Conservation (phyloP, 208 protist species). For the Trypanosoma cruzi region DNA sequence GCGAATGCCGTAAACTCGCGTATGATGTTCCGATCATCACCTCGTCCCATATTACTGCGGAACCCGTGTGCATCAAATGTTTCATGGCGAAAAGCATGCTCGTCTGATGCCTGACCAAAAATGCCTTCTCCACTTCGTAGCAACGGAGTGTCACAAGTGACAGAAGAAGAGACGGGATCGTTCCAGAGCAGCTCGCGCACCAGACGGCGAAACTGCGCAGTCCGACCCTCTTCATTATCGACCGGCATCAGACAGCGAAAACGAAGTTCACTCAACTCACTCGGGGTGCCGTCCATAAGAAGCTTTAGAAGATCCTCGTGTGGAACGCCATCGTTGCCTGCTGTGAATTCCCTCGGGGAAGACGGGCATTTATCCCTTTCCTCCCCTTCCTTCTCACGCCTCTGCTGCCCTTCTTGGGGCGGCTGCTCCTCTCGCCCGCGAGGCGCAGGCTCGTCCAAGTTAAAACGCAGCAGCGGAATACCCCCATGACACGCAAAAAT, state of each 20-base stretch:
- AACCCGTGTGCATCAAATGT: constrained; percentile 40
- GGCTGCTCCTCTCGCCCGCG: not conserved
- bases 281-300: constrained; percentile 22
- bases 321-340: constrained; percentile 26
- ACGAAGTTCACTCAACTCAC: constrained; percentile 21
- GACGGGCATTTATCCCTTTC: not conserved
- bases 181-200: constrained; percentile 82
- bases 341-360: not conserved
- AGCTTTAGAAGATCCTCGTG: constrained; percentile 29
- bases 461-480: constrained; percentile 57
- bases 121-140: not conserved
- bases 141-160: not conserved
- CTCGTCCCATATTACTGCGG: constrained; percentile 34
- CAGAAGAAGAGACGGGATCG: constrained; percentile 24
- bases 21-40: constrained; percentile 33
- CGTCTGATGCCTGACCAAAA: not conserved
- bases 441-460: not conserved
- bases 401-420: not conserved
- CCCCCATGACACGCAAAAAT: constrained; percentile 91
- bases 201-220: constrained; percentile 43
- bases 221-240: constrained; percentile 17
- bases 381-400: not conserved
- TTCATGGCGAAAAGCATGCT: not conserved
- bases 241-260: constrained; percentile 27
- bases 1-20: constrained; percentile 52